Percentiles rank a stretch among this genome's conserved stretches.
These are phyloP conservation scores for Trichoderma brevicompactum DNA, from an alignment of 2,329 filamentous ascomycete genomes.

Conservation along the genomic window DNA sequence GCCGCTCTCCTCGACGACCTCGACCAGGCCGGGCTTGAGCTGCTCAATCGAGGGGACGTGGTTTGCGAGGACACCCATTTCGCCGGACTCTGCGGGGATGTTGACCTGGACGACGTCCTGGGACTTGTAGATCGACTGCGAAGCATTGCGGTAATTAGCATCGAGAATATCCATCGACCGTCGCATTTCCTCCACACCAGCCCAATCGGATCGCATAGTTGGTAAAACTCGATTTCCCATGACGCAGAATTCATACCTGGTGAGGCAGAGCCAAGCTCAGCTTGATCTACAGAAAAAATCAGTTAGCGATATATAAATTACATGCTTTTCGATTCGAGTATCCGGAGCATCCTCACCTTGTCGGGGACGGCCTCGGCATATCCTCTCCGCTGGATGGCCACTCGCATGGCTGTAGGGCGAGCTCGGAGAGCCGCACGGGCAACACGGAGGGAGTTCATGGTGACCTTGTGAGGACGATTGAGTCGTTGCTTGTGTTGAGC, in stretches of 20 bases:
- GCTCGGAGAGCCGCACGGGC: conserved; percentile 87
- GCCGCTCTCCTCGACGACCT: conserved; percentile 92
- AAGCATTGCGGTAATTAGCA: conserved; percentile 57
- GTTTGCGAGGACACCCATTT: conserved; percentile 99
- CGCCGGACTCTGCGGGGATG: conserved; percentile 95
- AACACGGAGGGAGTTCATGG: conserved; percentile 94
- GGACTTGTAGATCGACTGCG: conserved; percentile 70
- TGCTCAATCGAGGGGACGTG: conserved; percentile 99
- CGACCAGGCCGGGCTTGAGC: conserved; percentile 93
- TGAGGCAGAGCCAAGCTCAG: conserved; percentile 97
- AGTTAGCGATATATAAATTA: conserved; percentile 26
- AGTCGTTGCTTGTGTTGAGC: conserved; percentile 51
- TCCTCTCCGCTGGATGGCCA: conserved; percentile 80
- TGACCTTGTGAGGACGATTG: conserved; percentile 57
- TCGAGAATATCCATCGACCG: conserved; percentile 36
- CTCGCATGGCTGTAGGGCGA: conserved; percentile 75
- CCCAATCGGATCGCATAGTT: conserved; percentile 39
- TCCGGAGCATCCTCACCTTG: conserved; percentile 61
- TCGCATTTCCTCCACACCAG: conserved; percentile 32
- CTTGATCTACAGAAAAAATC: conserved; percentile 69
- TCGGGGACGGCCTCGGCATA: conserved; percentile 88
- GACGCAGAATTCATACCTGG: conserved; percentile 71
- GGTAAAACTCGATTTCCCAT: conserved; percentile 32
- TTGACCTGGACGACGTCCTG: conserved; percentile 90
- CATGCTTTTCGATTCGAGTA: conserved; percentile 24